Evolutionary conservation across 306 rosid species (phyloP), one percentile per base, ranked within the genome.

Genomic region (Cicer bijugum): DNA sequence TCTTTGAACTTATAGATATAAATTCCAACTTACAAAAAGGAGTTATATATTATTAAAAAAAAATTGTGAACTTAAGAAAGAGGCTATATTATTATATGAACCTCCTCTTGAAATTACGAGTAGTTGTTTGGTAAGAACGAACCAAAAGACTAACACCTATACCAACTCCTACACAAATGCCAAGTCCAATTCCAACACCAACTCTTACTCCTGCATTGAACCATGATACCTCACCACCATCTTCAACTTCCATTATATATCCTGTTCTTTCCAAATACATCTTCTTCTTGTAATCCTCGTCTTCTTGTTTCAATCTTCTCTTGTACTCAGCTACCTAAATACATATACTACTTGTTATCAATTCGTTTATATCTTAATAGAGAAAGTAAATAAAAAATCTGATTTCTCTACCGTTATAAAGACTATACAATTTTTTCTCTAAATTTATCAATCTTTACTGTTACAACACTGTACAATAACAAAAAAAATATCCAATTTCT

Each of bases 201-300:
- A 89, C 94, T 80, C 94, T 80, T 47, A 89, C 94, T 5, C 94
- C 91, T 7, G 94, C 84, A 71, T 85, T 89, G 50, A 87, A 89
- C 91, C 88, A 89, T 46, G 94, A 83, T 70, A 89, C 39, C 62
- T 85, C 94, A 8, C 94, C 91, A 69, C 85, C 83, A 85, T 89
- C 94, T 15, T 78, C 75, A 59, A 81, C 89, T 28, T 28, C 33
- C 33, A 28, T 28, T 40, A 80, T 33, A 17, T 85, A 82, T 64
- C 38, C 81, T 67, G 74, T 74, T 46, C 85, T 76, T 64, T 72
- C 67, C 78, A 83, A 81, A 71, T 83, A 79, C 76, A 79, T 65
- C 74, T 59, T 53, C 42, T 67, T 68, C 56, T 78, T 60, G 79
- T 78, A 88, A 19, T 78, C 84, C 17, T 80, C 84, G 72, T 85